phyloP scores from a whole-genome alignment of 768 basidiomycete genomes.

The Mycena belliarum region DNA sequence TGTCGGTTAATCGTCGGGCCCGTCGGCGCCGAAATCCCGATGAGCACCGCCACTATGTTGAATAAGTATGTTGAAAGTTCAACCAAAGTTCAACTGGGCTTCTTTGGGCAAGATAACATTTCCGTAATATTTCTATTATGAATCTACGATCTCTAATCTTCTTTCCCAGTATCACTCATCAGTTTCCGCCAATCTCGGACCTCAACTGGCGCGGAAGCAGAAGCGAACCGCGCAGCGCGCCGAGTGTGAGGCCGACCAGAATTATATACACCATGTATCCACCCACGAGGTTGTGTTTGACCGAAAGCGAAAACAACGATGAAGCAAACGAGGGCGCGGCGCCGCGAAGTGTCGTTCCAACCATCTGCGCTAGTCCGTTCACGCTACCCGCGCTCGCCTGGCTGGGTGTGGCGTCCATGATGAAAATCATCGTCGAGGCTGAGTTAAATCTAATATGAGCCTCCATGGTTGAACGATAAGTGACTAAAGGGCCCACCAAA shows the following conservation, averaged over 20 bases:
- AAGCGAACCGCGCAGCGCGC: neutral
- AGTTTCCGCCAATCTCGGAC: no score
- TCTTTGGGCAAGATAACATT: no score
- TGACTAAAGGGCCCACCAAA: neutral
- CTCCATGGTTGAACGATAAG: neutral
- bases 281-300: neutral
- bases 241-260: neutral
- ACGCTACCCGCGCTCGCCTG: neutral
- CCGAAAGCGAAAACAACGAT: constrained; percentile 11
- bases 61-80: no score
- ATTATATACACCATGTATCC: constrained; percentile 8
- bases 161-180: no score
- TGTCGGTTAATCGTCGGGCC: no score
- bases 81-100: no score
- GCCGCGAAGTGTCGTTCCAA: neutral
- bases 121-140: no score
- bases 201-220: neutral
- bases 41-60: no score
- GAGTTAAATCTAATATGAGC: neutral
- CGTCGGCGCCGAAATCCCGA: no score
- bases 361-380: constrained; percentile 7
- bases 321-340: constrained; percentile 10
- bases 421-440: constrained; percentile 7
- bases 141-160: no score
- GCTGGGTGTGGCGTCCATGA: constrained; percentile 5